Base-by-base conservation (phyloP, 2,329 filamentous ascomycete species). In the Pseudocercospora macadamiae region DNA sequence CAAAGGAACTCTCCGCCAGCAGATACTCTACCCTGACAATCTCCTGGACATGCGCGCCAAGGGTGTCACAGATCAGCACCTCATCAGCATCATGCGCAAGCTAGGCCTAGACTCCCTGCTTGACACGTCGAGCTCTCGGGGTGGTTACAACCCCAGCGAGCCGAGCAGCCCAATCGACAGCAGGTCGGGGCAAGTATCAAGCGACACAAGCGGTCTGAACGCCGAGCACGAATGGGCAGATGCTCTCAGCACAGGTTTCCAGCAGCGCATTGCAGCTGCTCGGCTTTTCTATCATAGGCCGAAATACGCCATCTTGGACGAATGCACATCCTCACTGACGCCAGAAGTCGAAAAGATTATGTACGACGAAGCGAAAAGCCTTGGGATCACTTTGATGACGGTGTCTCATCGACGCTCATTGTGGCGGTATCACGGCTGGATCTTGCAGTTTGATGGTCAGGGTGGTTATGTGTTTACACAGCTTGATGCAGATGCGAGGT, bases 211-310 rank as follows among this genome's bases (percentile, higher is more conserved):
- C 14, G 91, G 91, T 21, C 96, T 93, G 87, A 93, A 97, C 71
- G 89, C 91, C 5, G 92, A 97, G 76, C 92, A 93, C 53, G 93
- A 97, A 78, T 99, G 95, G 95, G 89, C 92, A 48, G 93, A 97
- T 67, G 91, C 96, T 0, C 83, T 99, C 25, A 96, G 91, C 0
- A 91, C 91, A 10, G 95, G 95, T 5, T 82, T 97, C 18, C 95
- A 99, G 77, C 95, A 99, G 79, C 89, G 95, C 53, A 90, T 99
- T 19, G 95, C 95, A 60, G 97, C 97, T 91, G 95, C 95, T 0
- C 84, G 95, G 0, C 83, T 96, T 16, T 97, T 97, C 76, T 97
- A 97, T 76, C 93, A 97, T 76, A 83, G 86, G 8, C 93, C 93
- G 0, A 88, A 89, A 68, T 97, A 96, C 74, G 95, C 95, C 9